These are phyloP conservation scores for Psophocarpus tetragonolobus DNA, from an alignment of 306 rosid genomes.

Conservation along the genomic window DNA sequence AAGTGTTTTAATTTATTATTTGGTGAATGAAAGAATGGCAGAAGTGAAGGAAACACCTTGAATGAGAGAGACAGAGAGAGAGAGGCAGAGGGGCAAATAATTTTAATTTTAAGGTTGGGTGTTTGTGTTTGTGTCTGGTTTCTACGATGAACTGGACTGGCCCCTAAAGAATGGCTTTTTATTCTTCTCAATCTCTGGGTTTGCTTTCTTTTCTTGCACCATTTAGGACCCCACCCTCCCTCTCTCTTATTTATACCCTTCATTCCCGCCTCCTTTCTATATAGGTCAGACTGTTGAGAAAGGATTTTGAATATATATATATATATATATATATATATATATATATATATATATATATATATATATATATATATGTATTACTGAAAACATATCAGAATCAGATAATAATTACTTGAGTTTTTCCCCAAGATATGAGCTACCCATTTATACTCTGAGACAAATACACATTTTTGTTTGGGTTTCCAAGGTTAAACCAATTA, in stretches of 20 bases:
- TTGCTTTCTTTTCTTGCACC: constrained; percentile 7
- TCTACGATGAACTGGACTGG: not conserved
- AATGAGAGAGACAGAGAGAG: not conserved
- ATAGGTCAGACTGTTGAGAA: no score
- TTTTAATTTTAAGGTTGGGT: constrained; percentile 18
- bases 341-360: no score
- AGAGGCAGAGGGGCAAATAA: constrained; percentile 21
- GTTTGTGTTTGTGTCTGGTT: constrained; percentile 1
- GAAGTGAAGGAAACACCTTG: not conserved
- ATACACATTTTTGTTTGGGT: no score
- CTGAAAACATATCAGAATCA: no score
- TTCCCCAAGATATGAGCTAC: no score
- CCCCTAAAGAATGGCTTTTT: constrained; percentile 15
- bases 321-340: no score
- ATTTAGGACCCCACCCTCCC: constrained; percentile 36
- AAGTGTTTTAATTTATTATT: constrained; percentile 32
- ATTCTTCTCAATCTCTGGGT: constrained; percentile 10
- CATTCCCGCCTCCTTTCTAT: not conserved
- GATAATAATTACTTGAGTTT: no score
- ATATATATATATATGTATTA: no score
- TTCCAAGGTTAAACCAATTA: no score
- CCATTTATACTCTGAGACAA: no score
- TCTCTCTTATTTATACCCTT: not conserved
- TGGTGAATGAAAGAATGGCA: constrained; percentile 34
- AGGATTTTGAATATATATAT: no score